A percentile compares a stretch with the other conserved stretches of the same genome.
These are phyloP conservation scores for Graphilbum ipis-grandicollis DNA, from an alignment of 2,329 filamentous ascomycete species.

Conservation along the genomic window DNA sequence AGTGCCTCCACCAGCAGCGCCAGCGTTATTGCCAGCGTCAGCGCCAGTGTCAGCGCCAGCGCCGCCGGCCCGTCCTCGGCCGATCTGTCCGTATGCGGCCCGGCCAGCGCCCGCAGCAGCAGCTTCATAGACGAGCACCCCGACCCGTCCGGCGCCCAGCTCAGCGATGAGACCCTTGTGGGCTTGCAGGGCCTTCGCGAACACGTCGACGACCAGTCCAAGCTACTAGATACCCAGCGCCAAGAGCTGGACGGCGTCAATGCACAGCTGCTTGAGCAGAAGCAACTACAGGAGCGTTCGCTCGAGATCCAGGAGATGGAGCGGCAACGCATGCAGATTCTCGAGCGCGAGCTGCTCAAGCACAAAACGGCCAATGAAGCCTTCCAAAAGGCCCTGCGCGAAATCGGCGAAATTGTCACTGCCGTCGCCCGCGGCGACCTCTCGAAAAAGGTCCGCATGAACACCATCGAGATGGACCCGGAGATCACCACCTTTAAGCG, in stretches of 20 bases:
- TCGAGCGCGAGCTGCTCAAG: constrained; percentile 89
- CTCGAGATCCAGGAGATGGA: constrained; percentile 70
- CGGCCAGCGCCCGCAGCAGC: constrained; percentile 9
- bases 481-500: constrained; percentile 97
- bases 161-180: constrained; percentile 69
- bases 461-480: constrained; percentile 91
- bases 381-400: constrained; percentile 90
- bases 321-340: constrained; percentile 74
- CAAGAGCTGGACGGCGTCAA: constrained; percentile 75
- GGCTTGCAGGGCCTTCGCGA: constrained; percentile 72
- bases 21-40: constrained; percentile 13
- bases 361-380: constrained; percentile 96
- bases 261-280: constrained; percentile 70
- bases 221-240: constrained; percentile 75
- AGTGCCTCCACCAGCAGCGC: constrained; percentile 22
- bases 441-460: constrained; percentile 92
- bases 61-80: neutral
- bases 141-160: constrained; percentile 27
- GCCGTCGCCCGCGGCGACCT: constrained; percentile 89
- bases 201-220: constrained; percentile 84
- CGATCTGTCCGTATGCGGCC: neutral
- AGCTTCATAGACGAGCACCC: constrained; percentile 11
- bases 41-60: constrained; percentile 3
- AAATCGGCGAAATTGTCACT: constrained; percentile 95
- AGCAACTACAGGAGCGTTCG: constrained; percentile 66